Evolutionary conservation across 345 rosid species (phyloP).

Genomic region (Eutrema japonicum): DNA sequence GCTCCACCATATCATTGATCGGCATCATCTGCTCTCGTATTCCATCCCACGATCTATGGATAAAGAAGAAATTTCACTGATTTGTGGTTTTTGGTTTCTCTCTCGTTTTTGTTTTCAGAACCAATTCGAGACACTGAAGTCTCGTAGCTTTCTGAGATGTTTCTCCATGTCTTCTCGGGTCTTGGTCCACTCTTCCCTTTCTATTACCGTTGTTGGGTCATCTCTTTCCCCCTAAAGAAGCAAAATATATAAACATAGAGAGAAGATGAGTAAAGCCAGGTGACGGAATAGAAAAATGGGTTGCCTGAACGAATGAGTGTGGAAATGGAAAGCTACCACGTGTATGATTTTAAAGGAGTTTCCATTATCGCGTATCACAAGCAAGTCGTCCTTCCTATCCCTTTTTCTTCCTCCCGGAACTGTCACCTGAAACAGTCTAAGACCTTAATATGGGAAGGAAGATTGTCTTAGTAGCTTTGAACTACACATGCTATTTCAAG

Average conservation of each 20-base stretch:
- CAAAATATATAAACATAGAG: background rate
- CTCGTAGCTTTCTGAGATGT: constrained; percentile 86
- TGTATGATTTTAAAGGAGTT: constrained; percentile 77
- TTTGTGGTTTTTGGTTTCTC: background rate
- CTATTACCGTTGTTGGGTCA: constrained; percentile 77
- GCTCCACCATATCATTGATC: constrained; percentile 12
- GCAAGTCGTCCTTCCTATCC: constrained; percentile 83
- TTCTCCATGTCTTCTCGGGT: constrained; percentile 83
- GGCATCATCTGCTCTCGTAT: background rate
- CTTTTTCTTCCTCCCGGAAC: constrained; percentile 80
- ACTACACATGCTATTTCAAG: background rate
- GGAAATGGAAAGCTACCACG: constrained; percentile 48
- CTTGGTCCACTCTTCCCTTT: constrained; percentile 86
- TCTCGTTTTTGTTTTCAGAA: constrained; percentile 44
- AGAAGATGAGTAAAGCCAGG: background rate
- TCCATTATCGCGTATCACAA: constrained; percentile 81
- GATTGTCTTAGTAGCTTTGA: constrained; percentile 12
- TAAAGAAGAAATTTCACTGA: background rate
- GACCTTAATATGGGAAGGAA: constrained; percentile 20
- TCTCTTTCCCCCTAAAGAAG: constrained; percentile 64
- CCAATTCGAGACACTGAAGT: constrained; percentile 85
- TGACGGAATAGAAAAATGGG: background rate
- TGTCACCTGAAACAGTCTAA: constrained; percentile 63
- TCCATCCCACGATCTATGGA: background rate
- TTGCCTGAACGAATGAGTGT: background rate